phyloP scores from a whole-genome alignment of 2,329 filamentous ascomycete species.

The Fusarium sp. region DNA sequence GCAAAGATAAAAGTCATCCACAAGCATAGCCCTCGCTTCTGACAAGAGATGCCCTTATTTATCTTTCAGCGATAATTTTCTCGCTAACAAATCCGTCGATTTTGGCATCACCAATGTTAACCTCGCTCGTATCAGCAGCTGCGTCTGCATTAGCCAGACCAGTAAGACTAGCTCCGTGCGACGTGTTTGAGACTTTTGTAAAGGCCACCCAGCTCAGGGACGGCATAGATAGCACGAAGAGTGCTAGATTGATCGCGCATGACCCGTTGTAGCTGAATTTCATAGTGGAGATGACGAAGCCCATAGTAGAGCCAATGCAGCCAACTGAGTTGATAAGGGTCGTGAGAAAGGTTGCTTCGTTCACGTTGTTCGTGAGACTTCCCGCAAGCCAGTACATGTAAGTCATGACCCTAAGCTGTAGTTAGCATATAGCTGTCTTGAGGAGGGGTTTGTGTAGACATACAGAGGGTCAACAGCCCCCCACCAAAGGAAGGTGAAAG shows the following conservation, averaged over 20 bases:
- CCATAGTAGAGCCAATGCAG: background rate
- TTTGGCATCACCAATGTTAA: too few species aligned
- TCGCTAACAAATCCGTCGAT: too few species aligned
- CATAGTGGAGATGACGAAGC: background rate
- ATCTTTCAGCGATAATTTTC: too few species aligned
- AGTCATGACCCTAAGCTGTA: background rate
- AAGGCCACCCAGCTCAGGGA: background rate
- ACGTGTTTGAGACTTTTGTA: background rate
- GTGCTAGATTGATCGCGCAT: background rate
- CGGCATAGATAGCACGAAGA: background rate
- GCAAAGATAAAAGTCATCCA: too few species aligned
- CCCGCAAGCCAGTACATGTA: background rate
- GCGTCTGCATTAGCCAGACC: too few species aligned
- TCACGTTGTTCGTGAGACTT: background rate
- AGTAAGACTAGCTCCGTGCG: background rate
- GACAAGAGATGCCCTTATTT: too few species aligned
- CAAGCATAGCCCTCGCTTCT: too few species aligned
- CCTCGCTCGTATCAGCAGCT: too few species aligned
- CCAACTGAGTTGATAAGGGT: background rate
- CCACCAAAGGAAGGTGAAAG: background rate
- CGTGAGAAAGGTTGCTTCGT: background rate
- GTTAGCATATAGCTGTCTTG: background rate
- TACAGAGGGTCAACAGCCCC: background rate
- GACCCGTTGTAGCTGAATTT: background rate
- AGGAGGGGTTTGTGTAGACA: background rate